phyloP scores from a whole-genome alignment of 257 asterid genomes.

The Jacaranda mimosifolia region DNA sequence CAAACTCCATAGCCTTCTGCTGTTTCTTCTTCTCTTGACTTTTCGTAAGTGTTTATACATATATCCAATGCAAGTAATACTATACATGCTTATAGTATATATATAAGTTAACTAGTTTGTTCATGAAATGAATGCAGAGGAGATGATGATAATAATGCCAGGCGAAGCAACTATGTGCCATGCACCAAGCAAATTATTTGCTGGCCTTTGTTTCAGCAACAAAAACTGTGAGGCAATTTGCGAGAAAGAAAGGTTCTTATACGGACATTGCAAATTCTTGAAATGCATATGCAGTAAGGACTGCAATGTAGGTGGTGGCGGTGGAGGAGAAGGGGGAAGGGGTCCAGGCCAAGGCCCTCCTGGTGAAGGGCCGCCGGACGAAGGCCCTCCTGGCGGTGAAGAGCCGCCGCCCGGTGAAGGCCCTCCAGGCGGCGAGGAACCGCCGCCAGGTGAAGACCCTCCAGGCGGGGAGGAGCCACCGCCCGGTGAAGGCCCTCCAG shows the following conservation, averaged over 20 bases:
- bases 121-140: constrained; percentile 22
- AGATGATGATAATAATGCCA: constrained; percentile 9
- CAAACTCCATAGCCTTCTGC: constrained; percentile 5
- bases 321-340: not conserved
- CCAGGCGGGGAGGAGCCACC: not conserved
- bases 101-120: not conserved
- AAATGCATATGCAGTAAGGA: constrained; percentile 32
- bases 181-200: constrained; percentile 24
- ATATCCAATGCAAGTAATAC: no score
- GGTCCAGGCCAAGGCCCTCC: not conserved
- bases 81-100: not conserved
- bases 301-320: constrained; percentile 1
- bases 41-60: constrained; percentile 17
- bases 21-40: constrained; percentile 21
- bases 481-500: not conserved
- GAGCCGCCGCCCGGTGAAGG: not conserved
- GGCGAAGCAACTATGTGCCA: constrained; percentile 32
- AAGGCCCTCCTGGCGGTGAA: not conserved
- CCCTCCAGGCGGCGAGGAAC: not conserved
- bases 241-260: constrained; percentile 33
- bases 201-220: constrained; percentile 33
- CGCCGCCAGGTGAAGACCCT: not conserved
- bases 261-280: constrained; percentile 25
- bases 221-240: constrained; percentile 32
- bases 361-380: not conserved